Conservation (phyloP, 805 yeast species). For the Schwanniomyces yamadae region DNA sequence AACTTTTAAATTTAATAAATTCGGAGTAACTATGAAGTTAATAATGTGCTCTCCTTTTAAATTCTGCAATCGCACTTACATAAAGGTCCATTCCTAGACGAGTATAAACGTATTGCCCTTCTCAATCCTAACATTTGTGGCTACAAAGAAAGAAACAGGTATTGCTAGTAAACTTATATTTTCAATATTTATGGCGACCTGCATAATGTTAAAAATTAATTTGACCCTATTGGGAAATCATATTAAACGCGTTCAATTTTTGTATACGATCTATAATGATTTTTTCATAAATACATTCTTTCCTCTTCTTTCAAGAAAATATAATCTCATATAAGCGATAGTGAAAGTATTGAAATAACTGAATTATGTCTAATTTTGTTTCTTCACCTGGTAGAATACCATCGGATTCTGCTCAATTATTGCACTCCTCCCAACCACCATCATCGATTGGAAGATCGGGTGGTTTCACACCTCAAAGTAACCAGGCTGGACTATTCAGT, state of each 20-base stretch:
- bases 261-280: too few relatives aligned
- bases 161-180: too few relatives aligned
- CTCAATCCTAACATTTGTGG: background rate
- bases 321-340: too few relatives aligned
- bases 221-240: conserved; percentile 18
- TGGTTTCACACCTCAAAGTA: conserved; percentile 30
- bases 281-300: too few relatives aligned
- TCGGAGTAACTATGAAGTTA: conserved; percentile 15
- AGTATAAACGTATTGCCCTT: background rate
- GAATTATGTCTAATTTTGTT: conserved; percentile 39
- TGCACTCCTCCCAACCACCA: conserved; percentile 42
- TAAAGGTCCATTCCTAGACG: background rate
- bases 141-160: too few relatives aligned
- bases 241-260: conserved; percentile 18
- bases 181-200: too few relatives aligned
- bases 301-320: too few relatives aligned
- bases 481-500: conserved; percentile 26
- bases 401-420: conserved; percentile 42
- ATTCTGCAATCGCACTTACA: conserved; percentile 6
- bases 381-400: conserved; percentile 45
- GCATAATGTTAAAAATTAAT: conserved; percentile 6
- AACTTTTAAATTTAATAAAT: conserved; percentile 32
- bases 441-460: conserved; percentile 40
- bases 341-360: background rate
- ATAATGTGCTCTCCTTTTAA: conserved; percentile 1